Evolutionary conservation across 306 rosid genomes (phyloP), one percentile per base, ranked within the genome.

Genomic region (Medicago arabica): DNA sequence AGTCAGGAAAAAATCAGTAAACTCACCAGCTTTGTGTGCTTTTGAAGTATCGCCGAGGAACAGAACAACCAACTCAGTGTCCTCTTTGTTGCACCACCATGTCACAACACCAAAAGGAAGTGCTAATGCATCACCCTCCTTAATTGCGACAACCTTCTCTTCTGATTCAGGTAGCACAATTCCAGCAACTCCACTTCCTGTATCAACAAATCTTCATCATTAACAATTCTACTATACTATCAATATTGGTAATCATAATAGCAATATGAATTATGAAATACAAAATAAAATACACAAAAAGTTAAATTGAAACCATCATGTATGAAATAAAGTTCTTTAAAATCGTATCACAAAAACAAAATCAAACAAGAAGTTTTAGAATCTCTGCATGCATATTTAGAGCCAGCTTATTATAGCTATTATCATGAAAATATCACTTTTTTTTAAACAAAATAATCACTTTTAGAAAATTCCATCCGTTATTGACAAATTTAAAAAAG

Each of bases 21-120:
- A 91, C 69, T 89, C 92, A 1, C 97, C 97, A 38, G 88, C 46
- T 67, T 84, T 89, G 88, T 89, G 97, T 7, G 86, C 92, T 69
- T 85, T 89, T n/a, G 89, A 80, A 2, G 94, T 91, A 55, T 89
- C 97, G 0, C 94, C 97, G 23, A 87, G 55, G 83, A 91, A 89
- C 23, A 91, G 88, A 69, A 91, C 78, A 2, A 84, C 91, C 25
- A 89, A 51, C 80, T 91, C 89, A 0, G 87, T 60, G 43, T 89
- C 92, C 41, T 87, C 89, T 74, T 84, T 89, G 83, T 89, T 91
- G 78, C 57, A 80, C 91, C 92, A 89, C 94, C 97, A 91, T 4
- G 94, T 91, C 6, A 91, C 92, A 34, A 87, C 92, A 6, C 94
- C 94, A 47, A 91, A 87, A 11, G 94, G 94, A 9, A 91, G 88